Evolutionary conservation across 148 eudicot genomes (phyloP), one percentile per base, ranked within the genome.

Genomic region (Fagopyrum homotropicum): DNA sequence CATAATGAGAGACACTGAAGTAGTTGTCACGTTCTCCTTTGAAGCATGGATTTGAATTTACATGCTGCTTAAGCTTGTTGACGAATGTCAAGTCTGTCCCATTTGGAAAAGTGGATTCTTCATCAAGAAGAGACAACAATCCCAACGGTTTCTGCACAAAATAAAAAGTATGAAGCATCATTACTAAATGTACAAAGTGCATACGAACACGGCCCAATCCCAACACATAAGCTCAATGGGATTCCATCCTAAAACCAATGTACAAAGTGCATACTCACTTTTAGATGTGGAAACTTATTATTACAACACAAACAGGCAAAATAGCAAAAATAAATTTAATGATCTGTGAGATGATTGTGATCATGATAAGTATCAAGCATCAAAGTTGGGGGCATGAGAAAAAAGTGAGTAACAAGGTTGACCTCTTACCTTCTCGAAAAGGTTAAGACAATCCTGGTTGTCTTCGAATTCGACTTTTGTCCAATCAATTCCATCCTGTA

Each of bases 401-500:
- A 54, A 50, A 59, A 60, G 14, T 59, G 40, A 44, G 16, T 12
- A 44, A 73, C 4, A 61, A 61, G 44, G 43, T 30, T 11, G 49
- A 16, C 17, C 73, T 54, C 49, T 57, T 80, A 94, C 98, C 96
- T 92, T 94, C 78, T 94, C 97, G 77, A 94, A 91, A 64, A 94
- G 92, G 86, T 89, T 88, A 54, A 91, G 88, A 79, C 98, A 94
- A 79, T 85, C 88, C 79, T 94, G 97, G 80, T 94, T 94, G 87
- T 94, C 97, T 79, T 91, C 98, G 79, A 92, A 94, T 51, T 94
- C 98, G 71, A 94, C 89, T 84, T 80, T 91, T 72, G 97, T 79
- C 98, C 97, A 94, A 82, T 91, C 93, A 82, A 94, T 94, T 78
- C 98, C 97, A 83, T 94, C 97, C 80, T 90, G 96, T 75, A 92